A percentile compares a stretch with the other conserved stretches of the same genome.
Conservation (phyloP, 192 early-diverging fungal species). For the Pilobolus umbonatus region DNA sequence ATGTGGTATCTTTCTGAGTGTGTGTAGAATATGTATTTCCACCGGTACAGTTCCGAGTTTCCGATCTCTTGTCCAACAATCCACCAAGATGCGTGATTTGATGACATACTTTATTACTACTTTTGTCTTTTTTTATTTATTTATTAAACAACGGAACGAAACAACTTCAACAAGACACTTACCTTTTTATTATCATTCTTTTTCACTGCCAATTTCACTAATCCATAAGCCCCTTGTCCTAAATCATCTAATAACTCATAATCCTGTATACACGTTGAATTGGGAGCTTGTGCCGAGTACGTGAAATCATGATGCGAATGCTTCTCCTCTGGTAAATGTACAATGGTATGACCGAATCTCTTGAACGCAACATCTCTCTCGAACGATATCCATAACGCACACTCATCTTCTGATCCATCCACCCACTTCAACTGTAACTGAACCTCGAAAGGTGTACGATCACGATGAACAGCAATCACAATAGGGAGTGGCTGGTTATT, state of each 20-base stretch:
- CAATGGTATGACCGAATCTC: conserved; percentile 20
- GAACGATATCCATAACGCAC: conserved; percentile 63
- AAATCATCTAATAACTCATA: conserved; percentile 52
- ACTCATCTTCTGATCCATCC: conserved; percentile 39
- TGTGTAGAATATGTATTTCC: conserved; percentile 69
- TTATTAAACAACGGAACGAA: neutral
- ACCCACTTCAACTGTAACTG: conserved; percentile 55
- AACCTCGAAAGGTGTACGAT: conserved; percentile 54
- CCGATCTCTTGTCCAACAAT: conserved; percentile 60
- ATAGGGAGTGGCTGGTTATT: conserved; percentile 11
- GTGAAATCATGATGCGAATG: neutral
- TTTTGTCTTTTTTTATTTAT: conserved; percentile 20
- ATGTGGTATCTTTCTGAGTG: conserved; percentile 44
- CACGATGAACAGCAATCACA: conserved; percentile 56
- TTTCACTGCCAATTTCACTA: conserved; percentile 52
- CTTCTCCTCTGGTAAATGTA: too few relatives aligned
- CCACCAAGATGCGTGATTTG: conserved; percentile 54
- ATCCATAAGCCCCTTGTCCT: conserved; percentile 65
- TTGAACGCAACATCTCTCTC: conserved; percentile 44
- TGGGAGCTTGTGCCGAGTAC: too few relatives aligned
- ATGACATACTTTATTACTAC: conserved; percentile 65
- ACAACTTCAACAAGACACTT: neutral
- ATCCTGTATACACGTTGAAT: conserved; percentile 47
- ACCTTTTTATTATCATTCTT: conserved; percentile 44
- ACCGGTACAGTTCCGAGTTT: conserved; percentile 56